A percentile compares a stretch with the other conserved stretches of the same genome.
phyloP scores from a whole-genome alignment of 2,329 filamentous ascomycete species.

The Lasiodiplodia sp. region DNA sequence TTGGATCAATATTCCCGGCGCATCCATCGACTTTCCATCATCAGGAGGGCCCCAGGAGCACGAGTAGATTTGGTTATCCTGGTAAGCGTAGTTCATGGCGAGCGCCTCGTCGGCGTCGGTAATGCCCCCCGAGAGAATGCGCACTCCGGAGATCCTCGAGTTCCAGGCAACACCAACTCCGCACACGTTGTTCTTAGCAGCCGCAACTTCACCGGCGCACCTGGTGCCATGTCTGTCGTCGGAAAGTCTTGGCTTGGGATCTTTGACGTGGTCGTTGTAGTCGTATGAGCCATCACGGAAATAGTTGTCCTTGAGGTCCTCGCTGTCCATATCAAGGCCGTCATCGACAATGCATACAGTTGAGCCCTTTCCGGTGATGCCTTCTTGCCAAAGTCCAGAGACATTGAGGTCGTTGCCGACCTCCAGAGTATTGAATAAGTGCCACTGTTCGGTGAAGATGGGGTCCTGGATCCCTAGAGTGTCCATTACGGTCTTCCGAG shows the following conservation, averaged over 20 bases:
- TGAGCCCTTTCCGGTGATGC: constrained; percentile 85
- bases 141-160: constrained; percentile 86
- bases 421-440: constrained; percentile 84
- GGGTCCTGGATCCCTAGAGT: constrained; percentile 83
- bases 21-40: constrained; percentile 93
- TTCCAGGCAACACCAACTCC: constrained; percentile 97
- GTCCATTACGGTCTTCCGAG: constrained; percentile 65
- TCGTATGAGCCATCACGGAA: constrained; percentile 93
- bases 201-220: constrained; percentile 92
- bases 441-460: constrained; percentile 95
- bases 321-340: constrained; percentile 93
- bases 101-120: constrained; percentile 90
- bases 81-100: constrained; percentile 89
- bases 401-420: constrained; percentile 93
- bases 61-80: constrained; percentile 95
- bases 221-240: constrained; percentile 93
- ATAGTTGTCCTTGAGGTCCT: constrained; percentile 92
- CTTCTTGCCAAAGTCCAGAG: constrained; percentile 89
- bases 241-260: constrained; percentile 80
- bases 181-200: constrained; percentile 90
- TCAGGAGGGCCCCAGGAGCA: constrained; percentile 98
- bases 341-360: constrained; percentile 97
- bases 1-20: constrained; percentile 85
- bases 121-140: constrained; percentile 90
- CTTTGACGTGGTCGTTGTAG: constrained; percentile 84